Conservation (phyloP, 163 green algal genomes). For the Chloroidium sp. region DNA sequence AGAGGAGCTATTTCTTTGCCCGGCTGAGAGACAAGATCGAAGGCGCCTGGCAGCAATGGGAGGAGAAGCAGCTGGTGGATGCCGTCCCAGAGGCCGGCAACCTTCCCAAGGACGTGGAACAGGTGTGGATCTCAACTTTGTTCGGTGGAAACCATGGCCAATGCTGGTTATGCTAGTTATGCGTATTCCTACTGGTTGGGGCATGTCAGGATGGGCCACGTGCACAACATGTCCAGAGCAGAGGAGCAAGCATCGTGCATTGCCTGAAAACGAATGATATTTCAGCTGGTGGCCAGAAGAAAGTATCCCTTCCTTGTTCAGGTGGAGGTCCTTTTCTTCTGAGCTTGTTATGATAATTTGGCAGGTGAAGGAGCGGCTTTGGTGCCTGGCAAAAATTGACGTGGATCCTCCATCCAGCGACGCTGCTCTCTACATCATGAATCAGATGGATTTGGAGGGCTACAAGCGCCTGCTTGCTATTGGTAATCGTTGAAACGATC, state of each 20-base stretch:
- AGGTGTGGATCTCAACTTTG: background rate
- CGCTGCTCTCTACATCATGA: slow-evolving; percentile 23
- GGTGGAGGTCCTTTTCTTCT: no score
- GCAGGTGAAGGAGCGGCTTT: slow-evolving; percentile 33
- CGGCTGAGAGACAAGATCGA: slow-evolving; percentile 25
- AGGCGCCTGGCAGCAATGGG: slow-evolving; percentile 27
- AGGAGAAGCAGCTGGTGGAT: background rate
- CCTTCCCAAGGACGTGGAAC: background rate
- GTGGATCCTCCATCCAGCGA: slow-evolving; percentile 30
- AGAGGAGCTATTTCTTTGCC: slow-evolving; percentile 31
- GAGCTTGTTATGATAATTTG: no score
- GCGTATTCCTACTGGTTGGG: no score
- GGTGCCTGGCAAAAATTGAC: slow-evolving; percentile 19
- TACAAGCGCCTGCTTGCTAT: slow-evolving; percentile 43
- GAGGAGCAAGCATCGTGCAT: no score
- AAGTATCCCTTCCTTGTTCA: no score
- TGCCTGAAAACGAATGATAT: no score
- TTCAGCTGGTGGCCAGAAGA: no score
- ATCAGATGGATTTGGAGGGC: slow-evolving; percentile 32
- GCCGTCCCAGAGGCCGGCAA: background rate
- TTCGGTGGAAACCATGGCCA: background rate
- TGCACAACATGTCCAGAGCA: no score
- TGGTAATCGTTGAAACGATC: background rate
- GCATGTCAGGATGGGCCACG: no score
- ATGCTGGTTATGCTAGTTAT: background rate